Percentiles rank a stretch among this genome's conserved stretches.
phyloP scores from a whole-genome alignment of 1,139 yeast genomes.

The Blastobotrys proliferans region DNA sequence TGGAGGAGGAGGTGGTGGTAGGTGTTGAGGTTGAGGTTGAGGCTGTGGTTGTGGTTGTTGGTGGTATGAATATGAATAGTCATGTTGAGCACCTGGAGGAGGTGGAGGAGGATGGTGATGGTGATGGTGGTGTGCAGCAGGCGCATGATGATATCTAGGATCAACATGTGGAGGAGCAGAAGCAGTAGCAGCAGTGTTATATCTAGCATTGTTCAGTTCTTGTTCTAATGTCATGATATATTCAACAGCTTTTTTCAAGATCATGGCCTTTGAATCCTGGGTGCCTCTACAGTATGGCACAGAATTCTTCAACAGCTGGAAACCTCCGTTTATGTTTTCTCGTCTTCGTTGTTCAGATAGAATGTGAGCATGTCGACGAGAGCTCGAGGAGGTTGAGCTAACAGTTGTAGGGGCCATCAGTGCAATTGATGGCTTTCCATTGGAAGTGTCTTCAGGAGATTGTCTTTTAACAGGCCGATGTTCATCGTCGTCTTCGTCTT shows the following conservation, averaged over 20 bases:
- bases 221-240: conserved; percentile 39
- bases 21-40: conserved; percentile 7
- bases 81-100: conserved; percentile 2
- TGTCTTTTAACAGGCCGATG: conserved; percentile 1
- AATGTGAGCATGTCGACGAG: conserved; percentile 38
- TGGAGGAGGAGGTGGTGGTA: conserved; percentile 5
- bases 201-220: conserved; percentile 22
- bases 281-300: conserved; percentile 43
- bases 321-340: conserved; percentile 45
- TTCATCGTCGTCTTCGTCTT: not conserved
- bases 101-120: conserved; percentile 3
- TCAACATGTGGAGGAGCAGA: conserved; percentile 10
- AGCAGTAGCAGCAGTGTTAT: conserved; percentile 2
- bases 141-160: conserved; percentile 12
- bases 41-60: conserved; percentile 19
- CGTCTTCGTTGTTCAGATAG: conserved; percentile 44
- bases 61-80: conserved; percentile 13
- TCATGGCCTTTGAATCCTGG: conserved; percentile 43
- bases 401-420: conserved; percentile 32
- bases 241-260: conserved; percentile 40
- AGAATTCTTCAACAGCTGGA: conserved; percentile 36
- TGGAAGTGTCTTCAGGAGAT: not conserved
- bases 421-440: conserved; percentile 16
- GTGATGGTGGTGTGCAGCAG: conserved; percentile 9
- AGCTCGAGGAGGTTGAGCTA: conserved; percentile 26